Base-by-base conservation (phyloP, 306 rosid species). In the Vigna unguiculata region DNA sequence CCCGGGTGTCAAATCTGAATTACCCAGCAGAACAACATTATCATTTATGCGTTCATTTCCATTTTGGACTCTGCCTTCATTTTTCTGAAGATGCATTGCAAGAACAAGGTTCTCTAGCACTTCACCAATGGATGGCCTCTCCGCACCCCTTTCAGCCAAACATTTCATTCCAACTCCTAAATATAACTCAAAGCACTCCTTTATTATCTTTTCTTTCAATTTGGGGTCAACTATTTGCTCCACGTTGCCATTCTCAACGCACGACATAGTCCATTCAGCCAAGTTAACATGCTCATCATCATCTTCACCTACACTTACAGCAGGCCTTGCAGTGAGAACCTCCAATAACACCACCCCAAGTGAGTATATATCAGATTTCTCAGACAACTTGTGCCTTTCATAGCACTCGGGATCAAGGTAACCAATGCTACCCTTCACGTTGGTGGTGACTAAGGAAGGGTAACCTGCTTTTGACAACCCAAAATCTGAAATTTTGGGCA, bases 121-220 rank as follows among this genome's bases (percentile, higher is more conserved):
- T 9, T 89, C 91, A 22, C 86, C 86, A 83, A 74, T 85, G 11
- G 85, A 45, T 0, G 87, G 90, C 65, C 91, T 72, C 7, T 85
- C 83, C 22, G 45, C 46, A 3, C 90, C 90, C 7, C 76, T 72
- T 8, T 87, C 90, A 8, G 72, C 71, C 58, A 87, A 21, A 81
- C 94, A 87, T 67, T 82, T 86, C 80, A 68, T 80, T 4, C 85
- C 82, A 45, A 88, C 75, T 49, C 72, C 83, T 4, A 80, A 15
- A 3, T 71, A 90, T 30, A 83, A 36, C 28, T 82, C 83, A 5
- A 90, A 48, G 40, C 85, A 90, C 3, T 83, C 68, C 19, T 53
- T 19, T 3, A 19, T 64, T n/a, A 86, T 84, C 64, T 28, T 49
- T 2, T 81, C 86, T 53, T 40, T 78, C 12, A 90, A 3, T 5